Conservation (phyloP, 2,329 filamentous ascomycete genomes). For the Apiospora pterosperma region DNA sequence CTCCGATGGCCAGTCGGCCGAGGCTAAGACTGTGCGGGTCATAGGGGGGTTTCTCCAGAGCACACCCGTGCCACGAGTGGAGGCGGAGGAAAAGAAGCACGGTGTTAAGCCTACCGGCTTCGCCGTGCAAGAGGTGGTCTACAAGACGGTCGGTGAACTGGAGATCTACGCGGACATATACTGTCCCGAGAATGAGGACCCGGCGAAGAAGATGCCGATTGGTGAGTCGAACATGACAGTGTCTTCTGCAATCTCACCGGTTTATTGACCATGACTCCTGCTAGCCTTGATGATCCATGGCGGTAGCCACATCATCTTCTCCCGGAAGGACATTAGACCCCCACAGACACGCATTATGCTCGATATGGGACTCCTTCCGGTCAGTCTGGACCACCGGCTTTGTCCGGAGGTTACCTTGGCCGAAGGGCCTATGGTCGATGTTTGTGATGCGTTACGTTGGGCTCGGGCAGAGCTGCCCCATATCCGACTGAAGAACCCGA, state of each 20-base stretch:
- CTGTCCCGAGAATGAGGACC: conserved; percentile 18
- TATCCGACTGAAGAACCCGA: conserved; percentile 11
- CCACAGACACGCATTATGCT: conserved; percentile 35
- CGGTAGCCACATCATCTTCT: conserved; percentile 37
- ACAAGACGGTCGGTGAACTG: conserved; percentile 15
- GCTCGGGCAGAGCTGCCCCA: conserved; percentile 27
- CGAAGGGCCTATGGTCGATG: conserved; percentile 44
- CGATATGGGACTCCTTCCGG: conserved; percentile 37
- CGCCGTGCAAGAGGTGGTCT: conserved; percentile 14
- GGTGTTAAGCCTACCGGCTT: conserved; percentile 10
- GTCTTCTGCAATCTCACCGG: not conserved
- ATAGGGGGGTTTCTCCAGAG: conserved; percentile 18
- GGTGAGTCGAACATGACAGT: not conserved
- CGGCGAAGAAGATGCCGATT: not conserved
- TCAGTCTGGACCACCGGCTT: conserved; percentile 47
- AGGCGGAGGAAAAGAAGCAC: no score
- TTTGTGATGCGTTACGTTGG: conserved; percentile 40
- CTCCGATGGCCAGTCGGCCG: conserved; percentile 18
- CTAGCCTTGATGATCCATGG: conserved; percentile 44
- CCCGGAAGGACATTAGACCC: conserved; percentile 32
- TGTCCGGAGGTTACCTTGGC: conserved; percentile 43
- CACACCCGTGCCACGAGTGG: not conserved
- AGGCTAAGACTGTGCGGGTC: conserved; percentile 21
- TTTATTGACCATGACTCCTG: not conserved
- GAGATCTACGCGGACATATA: conserved; percentile 30